Percentiles rank a stretch among this genome's conserved stretches.
These are phyloP conservation scores for Eucalyptus guilfoylei DNA, from an alignment of 345 rosid genomes.

Conservation along the genomic window DNA sequence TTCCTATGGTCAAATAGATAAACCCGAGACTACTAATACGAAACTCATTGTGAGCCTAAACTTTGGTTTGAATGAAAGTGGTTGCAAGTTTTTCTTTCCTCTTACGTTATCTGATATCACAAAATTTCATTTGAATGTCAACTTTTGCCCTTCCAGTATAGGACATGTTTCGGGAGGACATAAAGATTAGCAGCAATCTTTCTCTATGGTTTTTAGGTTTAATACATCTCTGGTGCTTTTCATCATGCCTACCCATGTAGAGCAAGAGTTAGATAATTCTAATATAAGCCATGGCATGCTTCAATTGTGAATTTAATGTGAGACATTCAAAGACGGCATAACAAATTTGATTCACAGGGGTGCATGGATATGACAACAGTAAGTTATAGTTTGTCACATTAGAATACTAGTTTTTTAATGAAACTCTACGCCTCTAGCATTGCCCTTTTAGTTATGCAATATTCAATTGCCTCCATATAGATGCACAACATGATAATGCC, in stretches of 20 bases:
- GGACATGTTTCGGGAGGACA: neutral
- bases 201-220: neutral
- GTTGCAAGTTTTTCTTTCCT: neutral
- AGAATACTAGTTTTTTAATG: neutral
- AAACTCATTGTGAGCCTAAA: neutral
- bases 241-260: neutral
- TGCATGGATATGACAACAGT: neutral
- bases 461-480: neutral
- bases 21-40: neutral
- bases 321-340: neutral
- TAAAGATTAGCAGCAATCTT: neutral
- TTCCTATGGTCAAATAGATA: neutral
- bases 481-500: too few relatives aligned
- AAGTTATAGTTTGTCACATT: neutral
- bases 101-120: neutral
- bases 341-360: neutral
- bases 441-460: neutral
- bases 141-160: neutral
- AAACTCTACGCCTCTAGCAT: neutral
- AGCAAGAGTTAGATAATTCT: neutral
- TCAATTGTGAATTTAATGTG: neutral
- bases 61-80: neutral
- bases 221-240: neutral
- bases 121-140: neutral
- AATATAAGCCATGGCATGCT: neutral